Evolutionary conservation across 2,329 filamentous ascomycete genomes (phyloP), one percentile per base, ranked within the genome.

Genomic region (Cadophora sp.): DNA sequence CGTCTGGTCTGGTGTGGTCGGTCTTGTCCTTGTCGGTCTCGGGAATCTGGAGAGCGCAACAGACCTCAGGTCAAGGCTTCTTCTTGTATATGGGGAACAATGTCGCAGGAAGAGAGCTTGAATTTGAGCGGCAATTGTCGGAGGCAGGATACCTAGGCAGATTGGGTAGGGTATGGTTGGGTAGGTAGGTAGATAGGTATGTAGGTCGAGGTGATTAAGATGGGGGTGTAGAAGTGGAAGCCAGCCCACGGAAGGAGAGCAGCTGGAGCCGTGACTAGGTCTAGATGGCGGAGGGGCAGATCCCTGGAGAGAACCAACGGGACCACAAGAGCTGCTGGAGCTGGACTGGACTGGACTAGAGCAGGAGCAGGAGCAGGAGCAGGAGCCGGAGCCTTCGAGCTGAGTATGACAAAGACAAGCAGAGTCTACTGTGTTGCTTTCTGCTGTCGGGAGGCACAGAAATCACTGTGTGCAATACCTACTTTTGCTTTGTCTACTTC

Each of bases 61-160:
- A 24, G 55, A 9, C 11, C 33, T n/a, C 13, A 58, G 36, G 33
- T 39, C 20, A 43, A 58, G 24, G 2, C 8, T 27, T 43, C 27
- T 58, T 18, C 36, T 30, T 43, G n/a, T 41, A 56, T 8, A 39
- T 56, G 53, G 22, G 33, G 36, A 58, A 43, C 11, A 16, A 39
- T 22, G 55, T 24, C 36, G 55, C 33, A 41, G 24, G 55, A 24
- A 5, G 13, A 45, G 39, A 24, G 22, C 41, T 27, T 5, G 33
- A 53, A 14, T 55, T 55, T 62, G 27, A 30, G 48, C 60, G 60
- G 60, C 51, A 43, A 30, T 55, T 45, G 36, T 55, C 60, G 60
- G 45, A 45, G 43, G 60, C 22, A 43, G 20, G 33, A 14, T n/a
- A 47, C 43, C 43, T 47, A n/a, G 7, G 43, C 5, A 47, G 24